Evolutionary conservation across 768 basidiomycete species (phyloP).

Genomic region (Pisolithus marmoratus): DNA sequence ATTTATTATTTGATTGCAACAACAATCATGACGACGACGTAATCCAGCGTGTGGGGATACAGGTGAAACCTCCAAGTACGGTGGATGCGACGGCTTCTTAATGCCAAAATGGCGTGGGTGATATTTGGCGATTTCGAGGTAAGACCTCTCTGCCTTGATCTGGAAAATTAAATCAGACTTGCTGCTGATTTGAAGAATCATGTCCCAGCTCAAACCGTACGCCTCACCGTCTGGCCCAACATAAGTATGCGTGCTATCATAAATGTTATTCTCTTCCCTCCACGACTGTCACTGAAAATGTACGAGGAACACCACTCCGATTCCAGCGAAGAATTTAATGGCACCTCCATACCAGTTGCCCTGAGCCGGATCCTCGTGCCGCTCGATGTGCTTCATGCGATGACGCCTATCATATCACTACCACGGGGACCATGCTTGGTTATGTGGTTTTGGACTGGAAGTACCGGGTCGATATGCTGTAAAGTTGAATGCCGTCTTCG

Average conservation of each 20-base stretch:
- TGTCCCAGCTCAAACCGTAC: slow-evolving; percentile 35
- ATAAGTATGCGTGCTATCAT: slow-evolving; percentile 27
- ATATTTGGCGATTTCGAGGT: slow-evolving; percentile 12
- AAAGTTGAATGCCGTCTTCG: slow-evolving; percentile 13
- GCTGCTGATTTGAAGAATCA: slow-evolving; percentile 14
- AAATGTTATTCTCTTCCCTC: neutral
- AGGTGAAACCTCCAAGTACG: slow-evolving; percentile 22
- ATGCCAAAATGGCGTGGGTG: slow-evolving; percentile 21
- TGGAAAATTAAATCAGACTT: neutral
- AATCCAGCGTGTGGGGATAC: slow-evolving; percentile 20
- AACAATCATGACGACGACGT: slow-evolving; percentile 21
- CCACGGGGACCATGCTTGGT: slow-evolving; percentile 17
- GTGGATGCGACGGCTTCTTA: slow-evolving; percentile 15
- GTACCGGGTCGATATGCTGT: slow-evolving; percentile 15
- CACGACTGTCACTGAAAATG: neutral
- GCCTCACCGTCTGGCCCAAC: slow-evolving; percentile 26
- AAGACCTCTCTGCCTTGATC: slow-evolving; percentile 17
- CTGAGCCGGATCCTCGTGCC: slow-evolving; percentile 11
- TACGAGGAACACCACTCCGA: slow-evolving; percentile 14
- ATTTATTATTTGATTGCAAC: neutral
- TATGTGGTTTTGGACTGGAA: slow-evolving; percentile 19
- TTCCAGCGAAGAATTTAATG: slow-evolving; percentile 8
- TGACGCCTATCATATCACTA: slow-evolving; percentile 15
- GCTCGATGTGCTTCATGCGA: slow-evolving; percentile 17
- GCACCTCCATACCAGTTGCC: slow-evolving; percentile 4